phyloP scores from a whole-genome alignment of 1,139 yeast species.

The Yamadazyma mexicana region DNA sequence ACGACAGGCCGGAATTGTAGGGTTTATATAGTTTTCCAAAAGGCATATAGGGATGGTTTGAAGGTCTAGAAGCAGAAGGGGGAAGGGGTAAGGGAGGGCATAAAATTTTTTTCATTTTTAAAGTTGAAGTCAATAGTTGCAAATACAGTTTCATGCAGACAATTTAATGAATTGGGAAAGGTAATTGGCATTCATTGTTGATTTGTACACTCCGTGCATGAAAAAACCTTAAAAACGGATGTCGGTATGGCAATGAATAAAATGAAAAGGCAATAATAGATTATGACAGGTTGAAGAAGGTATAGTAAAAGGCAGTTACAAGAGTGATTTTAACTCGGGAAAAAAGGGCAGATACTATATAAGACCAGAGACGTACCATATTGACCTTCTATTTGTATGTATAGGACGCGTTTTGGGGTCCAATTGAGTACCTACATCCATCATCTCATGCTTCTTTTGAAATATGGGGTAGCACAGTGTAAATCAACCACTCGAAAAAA shows the following conservation, averaged over 20 bases:
- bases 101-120: no score
- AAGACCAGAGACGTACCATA: no score
- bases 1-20: constrained; percentile 2
- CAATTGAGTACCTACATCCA: background rate
- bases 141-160: constrained; percentile 8
- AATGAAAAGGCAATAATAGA: no score
- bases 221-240: background rate
- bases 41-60: background rate
- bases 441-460: background rate
- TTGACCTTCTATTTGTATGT: no score
- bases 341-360: no score
- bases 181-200: constrained; percentile 6
- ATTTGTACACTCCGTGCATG: constrained; percentile 8
- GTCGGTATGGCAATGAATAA: background rate
- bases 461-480: constrained; percentile 3
- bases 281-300: background rate
- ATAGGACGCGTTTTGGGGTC: no score
- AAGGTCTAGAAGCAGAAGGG: background rate
- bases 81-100: background rate
- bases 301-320: background rate
- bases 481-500: background rate
- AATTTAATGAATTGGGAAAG: constrained; percentile 11
- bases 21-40: constrained; percentile 7
- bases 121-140: constrained; percentile 3
- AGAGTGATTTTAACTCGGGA: no score